These are phyloP conservation scores for Cryphonectria naterciae DNA, from an alignment of 2,329 filamentous ascomycete species.

Conservation along the genomic window DNA sequence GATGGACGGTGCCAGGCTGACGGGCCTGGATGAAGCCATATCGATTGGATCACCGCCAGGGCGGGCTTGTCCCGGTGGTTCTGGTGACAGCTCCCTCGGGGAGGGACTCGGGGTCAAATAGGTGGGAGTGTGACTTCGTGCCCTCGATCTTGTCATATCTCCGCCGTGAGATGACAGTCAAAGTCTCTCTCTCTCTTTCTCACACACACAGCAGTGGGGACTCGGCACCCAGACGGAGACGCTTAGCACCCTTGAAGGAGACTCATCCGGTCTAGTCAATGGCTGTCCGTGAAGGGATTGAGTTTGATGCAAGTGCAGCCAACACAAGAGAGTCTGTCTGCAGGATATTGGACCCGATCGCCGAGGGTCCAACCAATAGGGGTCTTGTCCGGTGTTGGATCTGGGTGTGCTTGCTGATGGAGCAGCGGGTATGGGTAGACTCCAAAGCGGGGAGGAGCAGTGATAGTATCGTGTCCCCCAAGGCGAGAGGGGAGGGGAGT, in stretches of 20 bases:
- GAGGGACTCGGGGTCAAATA: constrained; percentile 47
- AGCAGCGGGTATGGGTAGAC: constrained; percentile 20
- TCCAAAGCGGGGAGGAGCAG: constrained; percentile 6
- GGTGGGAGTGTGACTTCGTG: constrained; percentile 49
- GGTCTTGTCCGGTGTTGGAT: background rate
- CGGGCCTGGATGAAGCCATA: constrained; percentile 54
- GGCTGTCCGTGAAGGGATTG: background rate
- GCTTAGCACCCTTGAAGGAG: constrained; percentile 14
- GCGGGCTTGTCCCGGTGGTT: constrained; percentile 50
- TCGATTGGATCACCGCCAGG: constrained; percentile 47
- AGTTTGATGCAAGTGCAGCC: background rate
- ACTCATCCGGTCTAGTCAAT: constrained; percentile 12
- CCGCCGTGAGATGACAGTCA: constrained; percentile 8
- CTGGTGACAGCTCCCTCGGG: constrained; percentile 48
- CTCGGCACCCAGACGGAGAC: constrained; percentile 31
- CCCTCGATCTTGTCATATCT: constrained; percentile 53
- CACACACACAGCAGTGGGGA: constrained; percentile 23
- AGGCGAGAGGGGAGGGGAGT: background rate
- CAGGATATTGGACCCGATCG: constrained; percentile 7
- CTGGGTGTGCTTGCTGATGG: constrained; percentile 10
- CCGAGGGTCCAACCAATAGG: constrained; percentile 20
- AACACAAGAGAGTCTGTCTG: background rate
- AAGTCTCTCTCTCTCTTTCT: constrained; percentile 27
- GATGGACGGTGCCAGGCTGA: constrained; percentile 51
- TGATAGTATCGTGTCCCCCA: background rate